Conservation (phyloP, 129 eudicot species). For the Solidago caesia region DNA sequence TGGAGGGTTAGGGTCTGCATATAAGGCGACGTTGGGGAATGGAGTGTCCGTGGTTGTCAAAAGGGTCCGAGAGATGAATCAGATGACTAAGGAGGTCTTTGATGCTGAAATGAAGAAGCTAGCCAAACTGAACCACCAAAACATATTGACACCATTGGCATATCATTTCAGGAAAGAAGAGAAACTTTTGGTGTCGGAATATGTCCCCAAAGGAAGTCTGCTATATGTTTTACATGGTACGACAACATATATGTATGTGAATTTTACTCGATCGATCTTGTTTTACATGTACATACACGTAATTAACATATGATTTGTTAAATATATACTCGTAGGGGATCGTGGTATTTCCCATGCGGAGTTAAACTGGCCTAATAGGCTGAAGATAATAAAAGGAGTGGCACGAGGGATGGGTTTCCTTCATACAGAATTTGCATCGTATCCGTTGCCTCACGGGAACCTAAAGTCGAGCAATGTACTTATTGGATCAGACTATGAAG, state of each 20-base stretch:
- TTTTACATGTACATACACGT: too few species aligned
- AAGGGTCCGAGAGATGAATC: slow-evolving; percentile 79
- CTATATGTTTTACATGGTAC: slow-evolving; percentile 74
- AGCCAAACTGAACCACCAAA: slow-evolving; percentile 59
- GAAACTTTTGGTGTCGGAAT: slow-evolving; percentile 78
- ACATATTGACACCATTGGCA: slow-evolving; percentile 73
- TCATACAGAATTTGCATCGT: slow-evolving; percentile 54
- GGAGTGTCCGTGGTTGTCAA: slow-evolving; percentile 81
- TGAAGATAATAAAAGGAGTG: slow-evolving; percentile 73
- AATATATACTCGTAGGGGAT: slow-evolving; percentile 49
- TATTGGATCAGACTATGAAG: slow-evolving; percentile 53
- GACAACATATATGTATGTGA: too few species aligned
- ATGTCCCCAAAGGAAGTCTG: slow-evolving; percentile 74
- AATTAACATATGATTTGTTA: too few species aligned
- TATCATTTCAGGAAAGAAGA: slow-evolving; percentile 86
- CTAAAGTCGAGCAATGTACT: slow-evolving; percentile 91
- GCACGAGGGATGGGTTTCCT: slow-evolving; percentile 77
- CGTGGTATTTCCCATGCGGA: slow-evolving; percentile 53
- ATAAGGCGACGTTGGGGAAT: slow-evolving; percentile 60
- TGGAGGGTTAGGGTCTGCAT: slow-evolving; percentile 78
- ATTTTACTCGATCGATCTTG: too few species aligned
- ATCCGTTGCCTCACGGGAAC: slow-evolving; percentile 81
- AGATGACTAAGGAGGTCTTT: slow-evolving; percentile 56
- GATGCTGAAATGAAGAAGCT: slow-evolving; percentile 61
- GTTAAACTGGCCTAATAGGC: slow-evolving; percentile 64